These are phyloP conservation scores for Dalbergia cultrata DNA, from an alignment of 306 rosid species.

Conservation along the genomic window DNA sequence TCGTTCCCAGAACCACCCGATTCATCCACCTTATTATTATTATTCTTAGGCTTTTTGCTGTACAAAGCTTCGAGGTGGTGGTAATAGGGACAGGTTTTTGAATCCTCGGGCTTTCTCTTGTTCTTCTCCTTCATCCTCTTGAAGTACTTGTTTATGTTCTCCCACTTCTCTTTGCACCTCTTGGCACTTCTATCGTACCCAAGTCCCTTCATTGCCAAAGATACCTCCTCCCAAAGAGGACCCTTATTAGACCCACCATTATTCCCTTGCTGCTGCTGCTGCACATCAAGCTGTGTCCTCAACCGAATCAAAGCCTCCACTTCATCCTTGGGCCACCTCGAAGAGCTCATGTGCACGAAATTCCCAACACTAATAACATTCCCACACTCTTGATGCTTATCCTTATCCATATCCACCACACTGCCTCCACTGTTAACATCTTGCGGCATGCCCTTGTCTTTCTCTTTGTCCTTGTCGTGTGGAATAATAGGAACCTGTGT, in stretches of 20 bases:
- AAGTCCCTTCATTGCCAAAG: constrained; percentile 65
- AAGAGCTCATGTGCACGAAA: constrained; percentile 54
- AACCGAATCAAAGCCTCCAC: constrained; percentile 78
- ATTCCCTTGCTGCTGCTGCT: constrained; percentile 50
- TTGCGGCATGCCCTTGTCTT: constrained; percentile 48
- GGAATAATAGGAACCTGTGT: neutral
- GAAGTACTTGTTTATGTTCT: constrained; percentile 91
- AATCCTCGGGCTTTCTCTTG: constrained; percentile 71
- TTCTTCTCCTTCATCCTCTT: constrained; percentile 83
- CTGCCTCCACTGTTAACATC: constrained; percentile 43
- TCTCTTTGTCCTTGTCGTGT: neutral
- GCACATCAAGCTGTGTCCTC: constrained; percentile 66
- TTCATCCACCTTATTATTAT: constrained; percentile 48
- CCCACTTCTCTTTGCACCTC: constrained; percentile 98
- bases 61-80: constrained; percentile 75
- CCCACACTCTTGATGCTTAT: constrained; percentile 42
- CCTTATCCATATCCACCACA: constrained; percentile 27
- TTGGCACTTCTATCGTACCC: constrained; percentile 78
- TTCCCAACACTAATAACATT: constrained; percentile 48
- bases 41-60: constrained; percentile 57
- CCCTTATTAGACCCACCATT: constrained; percentile 52
- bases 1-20: constrained; percentile 54
- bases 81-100: constrained; percentile 86
- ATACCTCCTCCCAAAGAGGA: constrained; percentile 83
- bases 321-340: constrained; percentile 89